Evolutionary conservation across 371 early-diverging fungal species (phyloP).

Genomic region (Mortierella sp.): DNA sequence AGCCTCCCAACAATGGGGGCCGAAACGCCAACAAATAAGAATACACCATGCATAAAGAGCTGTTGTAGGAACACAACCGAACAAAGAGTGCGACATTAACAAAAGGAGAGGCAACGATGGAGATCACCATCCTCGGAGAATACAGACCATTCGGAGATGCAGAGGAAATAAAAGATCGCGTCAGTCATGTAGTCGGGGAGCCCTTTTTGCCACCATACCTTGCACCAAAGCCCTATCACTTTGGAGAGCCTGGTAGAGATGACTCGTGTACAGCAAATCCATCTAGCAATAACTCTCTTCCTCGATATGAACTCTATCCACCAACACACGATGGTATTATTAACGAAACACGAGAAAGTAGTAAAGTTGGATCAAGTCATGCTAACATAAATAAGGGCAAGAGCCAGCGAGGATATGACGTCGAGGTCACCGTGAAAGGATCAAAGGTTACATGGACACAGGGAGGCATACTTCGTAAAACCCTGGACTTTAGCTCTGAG

Average conservation of each 20-base stretch:
- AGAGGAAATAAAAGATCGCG: background rate
- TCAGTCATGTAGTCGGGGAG: background rate
- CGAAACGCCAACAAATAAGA: too few species aligned
- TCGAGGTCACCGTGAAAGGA: conserved; percentile 61
- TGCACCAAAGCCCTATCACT: background rate
- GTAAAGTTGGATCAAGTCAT: background rate
- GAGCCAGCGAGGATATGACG: conserved; percentile 39
- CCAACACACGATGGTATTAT: conserved; percentile 38
- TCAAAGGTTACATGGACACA: conserved; percentile 66
- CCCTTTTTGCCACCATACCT: background rate
- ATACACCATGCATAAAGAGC: too few species aligned
- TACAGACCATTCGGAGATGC: conserved; percentile 27
- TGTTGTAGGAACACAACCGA: background rate
- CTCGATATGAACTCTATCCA: conserved; percentile 33
- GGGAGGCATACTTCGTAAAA: conserved; percentile 56
- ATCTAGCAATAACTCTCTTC: background rate
- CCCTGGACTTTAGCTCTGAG: conserved; percentile 58
- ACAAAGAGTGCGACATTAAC: background rate
- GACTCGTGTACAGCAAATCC: background rate
- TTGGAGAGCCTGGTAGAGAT: background rate
- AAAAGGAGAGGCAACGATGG: conserved; percentile 16
- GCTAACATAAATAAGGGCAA: background rate
- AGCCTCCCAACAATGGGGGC: too few species aligned
- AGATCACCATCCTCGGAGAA: conserved; percentile 45
- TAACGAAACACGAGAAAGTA: background rate